phyloP scores from a whole-genome alignment of 106 monocot genomes.

The Phalaenopsis equestris region DNA sequence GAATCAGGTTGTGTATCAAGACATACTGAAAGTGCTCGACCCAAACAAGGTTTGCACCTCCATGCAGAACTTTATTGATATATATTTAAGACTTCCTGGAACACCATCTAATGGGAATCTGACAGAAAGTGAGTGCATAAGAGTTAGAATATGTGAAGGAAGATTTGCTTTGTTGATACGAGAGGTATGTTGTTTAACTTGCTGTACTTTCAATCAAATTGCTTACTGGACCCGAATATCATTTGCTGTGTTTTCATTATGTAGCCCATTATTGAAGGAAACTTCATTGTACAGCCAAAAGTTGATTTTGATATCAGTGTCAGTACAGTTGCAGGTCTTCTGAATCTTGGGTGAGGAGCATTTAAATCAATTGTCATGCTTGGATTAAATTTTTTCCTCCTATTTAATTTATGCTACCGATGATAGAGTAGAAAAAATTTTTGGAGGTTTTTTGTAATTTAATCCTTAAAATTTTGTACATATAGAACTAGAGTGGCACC shows the following conservation, averaged over 20 bases:
- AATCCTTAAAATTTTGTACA: neutral
- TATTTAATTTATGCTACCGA: neutral
- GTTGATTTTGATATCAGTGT: slow-evolving; percentile 99
- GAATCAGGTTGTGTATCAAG: slow-evolving; percentile 77
- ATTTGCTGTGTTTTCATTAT: slow-evolving; percentile 5
- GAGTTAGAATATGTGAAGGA: slow-evolving; percentile 99
- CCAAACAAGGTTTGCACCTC: slow-evolving; percentile 82
- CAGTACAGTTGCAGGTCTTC: slow-evolving; percentile 95
- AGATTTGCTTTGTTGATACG: slow-evolving; percentile 94
- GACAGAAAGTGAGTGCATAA: slow-evolving; percentile 81
- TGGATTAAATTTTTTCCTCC: neutral
- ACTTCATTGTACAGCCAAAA: slow-evolving; percentile 95
- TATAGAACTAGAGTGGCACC: neutral
- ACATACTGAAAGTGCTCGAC: slow-evolving; percentile 82
- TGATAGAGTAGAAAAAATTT: neutral
- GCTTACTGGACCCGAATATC: neutral
- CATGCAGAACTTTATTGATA: slow-evolving; percentile 91
- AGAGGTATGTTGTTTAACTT: slow-evolving; percentile 41
- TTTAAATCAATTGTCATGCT: neutral
- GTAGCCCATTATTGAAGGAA: slow-evolving; percentile 92
- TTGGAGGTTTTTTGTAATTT: neutral
- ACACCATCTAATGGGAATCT: slow-evolving; percentile 65
- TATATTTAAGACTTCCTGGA: slow-evolving; percentile 89
- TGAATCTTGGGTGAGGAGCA: slow-evolving; percentile 70
- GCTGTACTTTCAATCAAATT: slow-evolving; percentile 13